phyloP scores from a whole-genome alignment of 2,329 filamentous ascomycete genomes.

The Akanthomyces muscarius region DNA sequence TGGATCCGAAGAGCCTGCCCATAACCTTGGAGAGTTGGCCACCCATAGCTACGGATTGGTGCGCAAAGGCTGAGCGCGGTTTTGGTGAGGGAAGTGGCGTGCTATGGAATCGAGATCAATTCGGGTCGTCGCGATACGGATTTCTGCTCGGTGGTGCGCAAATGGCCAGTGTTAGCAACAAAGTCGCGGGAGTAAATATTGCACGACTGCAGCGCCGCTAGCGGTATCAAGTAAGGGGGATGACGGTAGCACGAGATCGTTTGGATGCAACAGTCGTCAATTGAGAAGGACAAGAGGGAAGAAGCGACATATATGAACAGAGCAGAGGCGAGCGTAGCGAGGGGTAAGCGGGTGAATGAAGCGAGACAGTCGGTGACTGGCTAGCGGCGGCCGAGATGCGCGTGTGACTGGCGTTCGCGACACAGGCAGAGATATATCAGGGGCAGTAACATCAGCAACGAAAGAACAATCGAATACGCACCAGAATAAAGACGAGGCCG shows the following conservation, averaged over 20 bases:
- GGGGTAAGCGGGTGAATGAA: conserved; percentile 4
- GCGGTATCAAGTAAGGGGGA: not conserved
- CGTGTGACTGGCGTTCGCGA: conserved; percentile 12
- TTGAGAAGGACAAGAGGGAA: not conserved
- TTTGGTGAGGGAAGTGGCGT: conserved; percentile 8
- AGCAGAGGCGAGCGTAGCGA: conserved; percentile 15
- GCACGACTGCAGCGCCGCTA: not conserved
- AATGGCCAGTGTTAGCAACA: not conserved
- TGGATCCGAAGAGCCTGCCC: conserved; percentile 98
- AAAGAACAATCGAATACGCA: not conserved
- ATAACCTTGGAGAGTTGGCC: conserved; percentile 92
- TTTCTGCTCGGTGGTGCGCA: not conserved
- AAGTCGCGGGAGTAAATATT: not conserved
- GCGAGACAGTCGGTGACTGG: not conserved
- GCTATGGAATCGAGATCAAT: not conserved
- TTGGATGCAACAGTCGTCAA: not conserved
- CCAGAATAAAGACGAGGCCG: not conserved
- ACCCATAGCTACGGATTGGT: conserved; percentile 64
- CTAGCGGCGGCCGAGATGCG: not conserved
- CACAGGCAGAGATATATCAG: not conserved
- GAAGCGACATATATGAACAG: not conserved
- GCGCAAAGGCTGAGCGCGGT: conserved; percentile 2
- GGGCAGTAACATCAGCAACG: not conserved
- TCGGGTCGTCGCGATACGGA: not conserved
- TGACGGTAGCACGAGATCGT: not conserved